Base-by-base conservation (phyloP, 1,139 yeast species). In the Martiniozyma asiatica region DNA sequence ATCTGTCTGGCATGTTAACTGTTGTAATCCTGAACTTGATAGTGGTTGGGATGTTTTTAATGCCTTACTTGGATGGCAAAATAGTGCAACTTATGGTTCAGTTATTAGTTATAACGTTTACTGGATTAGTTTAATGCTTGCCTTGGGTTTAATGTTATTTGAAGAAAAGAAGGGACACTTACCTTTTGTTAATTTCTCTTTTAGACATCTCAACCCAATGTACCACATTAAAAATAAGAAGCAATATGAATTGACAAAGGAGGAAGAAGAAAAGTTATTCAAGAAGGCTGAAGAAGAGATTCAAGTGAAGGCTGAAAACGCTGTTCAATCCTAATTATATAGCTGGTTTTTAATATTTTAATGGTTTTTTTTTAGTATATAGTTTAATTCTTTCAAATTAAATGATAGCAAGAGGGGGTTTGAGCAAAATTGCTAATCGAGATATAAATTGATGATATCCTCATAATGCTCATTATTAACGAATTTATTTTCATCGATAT, bases 41-140 rank as follows among this genome's bases (percentile, higher is more conserved):
- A 76, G 81, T 38, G 92, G 92, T 59, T 85, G 94, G 94, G 92
- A 80, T 70, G 72, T 85, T 38, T 84, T 85, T 67, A 84, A 82
- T 48, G 79, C 93, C 9, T 55, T 81, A 33, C 59, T 82, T 33
- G 94, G 94, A 42, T 82, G 94, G 94, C 93, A 81, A 60, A 82
- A 82, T 56, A 67, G 85, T 35, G 95, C 95, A 36, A 84, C 94
- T 40, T 71, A 81, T 48, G 93, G 94, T 33, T 79, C 93, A 2
- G 84, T 85, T 38, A 61, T 84, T 28, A 68, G 85, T 30, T 85
- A 85, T 62, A 82, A 81, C 59, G 44, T 80, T 29, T 85, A 84
- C 60, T 85, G 96, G 96, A 41, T 77, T 22, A 57, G 58, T 10
- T 53, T 84, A 34, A 73, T 81, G 39, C 44, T 56, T 20, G 59